These are phyloP conservation scores for Backusella morwellensis DNA, from an alignment of 192 early-diverging fungal species.

Conservation along the genomic window DNA sequence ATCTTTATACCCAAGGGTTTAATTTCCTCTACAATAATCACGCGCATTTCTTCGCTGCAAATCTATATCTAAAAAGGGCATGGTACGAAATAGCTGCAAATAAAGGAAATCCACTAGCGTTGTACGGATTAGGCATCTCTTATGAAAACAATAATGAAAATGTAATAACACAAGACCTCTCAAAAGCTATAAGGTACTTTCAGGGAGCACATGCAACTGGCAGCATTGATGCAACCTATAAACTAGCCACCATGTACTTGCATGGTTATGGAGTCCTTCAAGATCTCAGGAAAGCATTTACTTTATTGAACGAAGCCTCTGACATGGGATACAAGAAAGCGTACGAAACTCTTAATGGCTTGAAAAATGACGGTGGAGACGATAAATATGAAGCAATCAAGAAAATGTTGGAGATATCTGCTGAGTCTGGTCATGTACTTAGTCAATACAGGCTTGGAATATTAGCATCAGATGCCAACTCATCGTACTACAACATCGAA, in stretches of 20 bases:
- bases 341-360: background rate
- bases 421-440: background rate
- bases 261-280: slow-evolving; percentile 3
- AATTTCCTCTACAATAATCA: too few species aligned
- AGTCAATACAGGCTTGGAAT: background rate
- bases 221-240: slow-evolving; percentile 3
- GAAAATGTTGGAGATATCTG: background rate
- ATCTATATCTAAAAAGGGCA: too few species aligned
- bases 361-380: too few species aligned
- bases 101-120: background rate
- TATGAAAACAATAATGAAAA: too few species aligned
- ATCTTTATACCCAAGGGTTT: too few species aligned
- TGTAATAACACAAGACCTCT: background rate
- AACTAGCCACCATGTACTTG: background rate
- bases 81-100: background rate
- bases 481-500: background rate
- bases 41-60: too few species aligned
- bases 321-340: background rate
- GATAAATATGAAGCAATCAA: background rate
- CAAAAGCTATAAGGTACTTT: slow-evolving; percentile 16
- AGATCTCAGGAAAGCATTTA: background rate
- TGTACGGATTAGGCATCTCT: too few species aligned
- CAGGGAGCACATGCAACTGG: slow-evolving; percentile 1
- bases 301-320: background rate
- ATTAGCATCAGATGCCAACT: too few species aligned